Base-by-base conservation (phyloP, 768 basidiomycete genomes). In the Pisolithus microcarpus region DNA sequence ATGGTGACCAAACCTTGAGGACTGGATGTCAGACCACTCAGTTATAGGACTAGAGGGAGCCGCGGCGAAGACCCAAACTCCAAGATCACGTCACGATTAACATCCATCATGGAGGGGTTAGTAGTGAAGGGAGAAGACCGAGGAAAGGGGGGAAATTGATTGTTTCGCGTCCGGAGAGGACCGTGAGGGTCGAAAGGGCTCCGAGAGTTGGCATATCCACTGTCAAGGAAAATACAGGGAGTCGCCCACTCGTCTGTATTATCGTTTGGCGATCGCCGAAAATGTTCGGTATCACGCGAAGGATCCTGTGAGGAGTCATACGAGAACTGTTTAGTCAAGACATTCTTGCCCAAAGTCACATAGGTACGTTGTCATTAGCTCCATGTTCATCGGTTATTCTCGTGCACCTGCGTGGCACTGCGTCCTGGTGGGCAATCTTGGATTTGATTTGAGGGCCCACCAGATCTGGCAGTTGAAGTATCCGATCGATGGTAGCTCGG, bases 401-500 rank as follows among this genome's bases (percentile, higher is more conserved):
- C 44, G 30, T 28, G 43, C 15, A 26, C n/a, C 23, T 19, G 23
- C 11, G 21, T 4, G 9, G 19, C 13, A 23, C 11, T 21, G 2
- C 13, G 23, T 42, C 39, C 21, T 11, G 4, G 39, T 11, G 19
- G 10, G 39, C 11, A 34, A 11, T 11, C 11, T 28, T 9, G 38
- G 42, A 7, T 24, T 26, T 26, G 0, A 21, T 23, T 48, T 43
- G 18, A 7, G 68, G 49, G 19, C 64, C 65, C 21, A 60, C 39
- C 18, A 66, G 56, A 46, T 53, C 56, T 13, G 66, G 57, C 38
- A 56, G 52, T n/a, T 51, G 45, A 30, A 66, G 64, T 43, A 67
- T 62, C 19, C 61, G 56, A 3, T 63, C 54, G 40, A 67, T 60
- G n/a, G 66, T 61, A 48, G 63, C 58, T 37, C 68, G 64, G 48